Evolutionary conservation across 352 stramenopile species (phyloP), one percentile per base, ranked within the genome.

Genomic region (Thalassiosira ordinaria): DNA sequence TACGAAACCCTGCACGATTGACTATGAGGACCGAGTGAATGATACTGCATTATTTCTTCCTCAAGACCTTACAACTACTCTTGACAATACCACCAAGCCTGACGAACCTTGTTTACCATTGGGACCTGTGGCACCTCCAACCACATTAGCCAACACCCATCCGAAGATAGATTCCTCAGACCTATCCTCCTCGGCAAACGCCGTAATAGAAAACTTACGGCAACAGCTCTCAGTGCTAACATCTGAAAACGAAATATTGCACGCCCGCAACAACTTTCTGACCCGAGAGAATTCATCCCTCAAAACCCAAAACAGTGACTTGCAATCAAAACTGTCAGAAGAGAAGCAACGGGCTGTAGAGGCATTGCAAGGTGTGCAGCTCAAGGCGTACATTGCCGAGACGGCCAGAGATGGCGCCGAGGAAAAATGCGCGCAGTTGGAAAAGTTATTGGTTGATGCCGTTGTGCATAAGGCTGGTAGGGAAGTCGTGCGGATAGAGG

Each of bases 301-400:
- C 1, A 46, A 51, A 27, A 27, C 37, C 22, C 16, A 75, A 20
- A 77, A 80, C 18, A 69, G 64, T 27, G 22, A 26, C 52, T 39
- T 84, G 35, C 62, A 46, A 9, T 18, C 14, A 31, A 33, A 66
- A 70, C 31, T 77, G 13, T 26, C 46, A 1, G 26, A 44, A 0
- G 57, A 61, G 0, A 60, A 62, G 49, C 62, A 74, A 20, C 52
- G 60, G 39, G 18, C 47, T 2, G 61, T 75, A 13, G 76, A 84
- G 51, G 69, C 69, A 7, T 39, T 84, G 0, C 76, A 84, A 59
- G 56, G 66, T 6, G 69, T 80, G 16, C 76, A 84, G 49, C 69
- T 84, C 9, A 84, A 84, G 53, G 70, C 76, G 0, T 84, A 80
- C 59, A 84, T 84, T 51, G 69, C 68, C 13, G 76, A 84, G 44